These are phyloP conservation scores for Pontederia crassipes DNA, from an alignment of 176 grass and related monocot species.

Conservation along the genomic window DNA sequence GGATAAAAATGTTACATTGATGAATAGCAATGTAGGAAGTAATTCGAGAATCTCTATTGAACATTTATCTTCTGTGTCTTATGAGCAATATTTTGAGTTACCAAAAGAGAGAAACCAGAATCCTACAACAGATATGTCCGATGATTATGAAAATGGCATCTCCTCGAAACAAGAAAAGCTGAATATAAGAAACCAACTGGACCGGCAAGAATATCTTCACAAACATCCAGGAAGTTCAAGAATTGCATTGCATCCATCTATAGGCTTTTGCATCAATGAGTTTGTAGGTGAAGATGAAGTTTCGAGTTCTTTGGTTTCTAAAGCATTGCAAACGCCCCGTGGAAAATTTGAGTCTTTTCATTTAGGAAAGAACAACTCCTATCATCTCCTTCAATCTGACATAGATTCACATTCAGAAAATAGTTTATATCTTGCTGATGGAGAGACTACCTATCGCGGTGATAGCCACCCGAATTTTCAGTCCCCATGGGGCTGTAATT, in stretches of 20 bases:
- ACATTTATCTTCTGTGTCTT: not conserved
- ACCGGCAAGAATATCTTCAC: not conserved
- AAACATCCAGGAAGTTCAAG: not conserved
- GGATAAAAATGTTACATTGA: conserved; percentile 5
- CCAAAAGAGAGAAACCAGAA: not conserved
- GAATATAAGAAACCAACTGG: not conserved
- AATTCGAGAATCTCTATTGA: not conserved
- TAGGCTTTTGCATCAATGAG: not conserved
- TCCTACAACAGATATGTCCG: not conserved
- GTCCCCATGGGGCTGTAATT: no score
- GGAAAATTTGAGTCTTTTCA: not conserved
- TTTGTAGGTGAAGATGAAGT: no score
- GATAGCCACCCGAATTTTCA: no score
- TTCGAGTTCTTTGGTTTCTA: not conserved
- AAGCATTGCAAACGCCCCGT: not conserved
- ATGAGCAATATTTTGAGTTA: not conserved
- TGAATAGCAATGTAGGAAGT: not conserved
- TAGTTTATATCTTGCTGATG: no score
- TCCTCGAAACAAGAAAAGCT: not conserved
- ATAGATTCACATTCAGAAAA: not conserved
- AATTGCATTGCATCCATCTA: not conserved
- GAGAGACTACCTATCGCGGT: no score
- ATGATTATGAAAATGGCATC: not conserved
- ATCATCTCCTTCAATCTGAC: not conserved
- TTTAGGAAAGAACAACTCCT: not conserved